Evolutionary conservation across 2,329 filamentous ascomycete species (phyloP).

Genomic region (Exserohilum rostratum): DNA sequence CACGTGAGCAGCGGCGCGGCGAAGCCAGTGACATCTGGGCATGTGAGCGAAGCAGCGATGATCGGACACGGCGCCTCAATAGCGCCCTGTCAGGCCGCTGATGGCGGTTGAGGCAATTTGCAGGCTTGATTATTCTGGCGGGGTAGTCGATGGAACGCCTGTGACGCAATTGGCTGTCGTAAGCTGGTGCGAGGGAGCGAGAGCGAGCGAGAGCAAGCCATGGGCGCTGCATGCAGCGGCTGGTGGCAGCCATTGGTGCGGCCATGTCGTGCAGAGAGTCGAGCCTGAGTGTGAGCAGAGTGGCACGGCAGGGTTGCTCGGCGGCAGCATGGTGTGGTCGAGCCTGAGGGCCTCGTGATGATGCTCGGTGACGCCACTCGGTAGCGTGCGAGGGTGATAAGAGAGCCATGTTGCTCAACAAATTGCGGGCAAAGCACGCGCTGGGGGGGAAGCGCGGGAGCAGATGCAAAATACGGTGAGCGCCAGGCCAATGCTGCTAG

Average conservation of each 20-base stretch:
- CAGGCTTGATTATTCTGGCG: slow-evolving; percentile 1
- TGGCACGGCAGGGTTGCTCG: neutral
- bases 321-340: slow-evolving; percentile 3
- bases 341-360: slow-evolving; percentile 19
- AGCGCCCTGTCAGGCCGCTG: neutral
- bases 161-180: slow-evolving; percentile 17
- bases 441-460: slow-evolving; percentile 7
- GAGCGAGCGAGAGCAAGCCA: slow-evolving; percentile 9
- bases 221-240: slow-evolving; percentile 26
- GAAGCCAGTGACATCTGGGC: neutral
- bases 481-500: slow-evolving; percentile 8
- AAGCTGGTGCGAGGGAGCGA: slow-evolving; percentile 25
- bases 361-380: slow-evolving; percentile 22
- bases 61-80: neutral
- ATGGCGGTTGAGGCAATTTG: neutral
- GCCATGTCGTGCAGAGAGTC: slow-evolving; percentile 9
- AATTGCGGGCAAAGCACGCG: too few relatives aligned
- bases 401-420: slow-evolving; percentile 19
- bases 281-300: neutral
- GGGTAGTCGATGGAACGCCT: slow-evolving; percentile 4
- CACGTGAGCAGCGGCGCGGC: slow-evolving; percentile 7
- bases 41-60: slow-evolving; percentile 1
- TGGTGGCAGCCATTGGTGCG: slow-evolving; percentile 18
- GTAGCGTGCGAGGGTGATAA: slow-evolving; percentile 17
- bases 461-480: slow-evolving; percentile 28